Evolutionary conservation across 2,329 filamentous ascomycete species (phyloP), one percentile per base, ranked within the genome.

Genomic region (Trichoderma harzianum): DNA sequence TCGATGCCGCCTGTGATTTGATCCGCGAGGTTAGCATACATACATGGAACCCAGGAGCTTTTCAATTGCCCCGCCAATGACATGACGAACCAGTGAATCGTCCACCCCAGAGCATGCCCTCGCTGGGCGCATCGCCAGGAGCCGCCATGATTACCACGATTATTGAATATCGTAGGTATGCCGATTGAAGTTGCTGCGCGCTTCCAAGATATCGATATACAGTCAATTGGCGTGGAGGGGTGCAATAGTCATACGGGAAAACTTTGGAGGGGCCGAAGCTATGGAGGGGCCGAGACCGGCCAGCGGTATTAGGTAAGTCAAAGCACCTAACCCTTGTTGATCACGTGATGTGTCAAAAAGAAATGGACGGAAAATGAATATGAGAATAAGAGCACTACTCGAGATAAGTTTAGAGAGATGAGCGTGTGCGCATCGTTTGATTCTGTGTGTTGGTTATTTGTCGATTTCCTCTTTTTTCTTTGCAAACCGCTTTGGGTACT

Each of bases 1-100:
- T 97, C 93, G 76, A 95, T 89, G 75, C 88, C 92, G 43, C 76
- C 76, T 78, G 8, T 14, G 21, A 28, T 73, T 73, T 14, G 26
- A 28, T 73, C 24, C 74, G 74, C 57, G 43, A 77, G 66, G 77
- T 80, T 67, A 82, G 79, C 76, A 75, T 74, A 77, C 65, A 47
- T 74, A 77, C 65, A 47, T 16, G 4, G 51, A 4, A 77, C 73
- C 70, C 21, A 39, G 72, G 75, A 76, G 76, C 75, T 76, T 75
- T 68, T 12, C 12, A 74, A 47, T 75, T 68, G 77, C 79, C 57
- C 36, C 36, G 36, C 36, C 36, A 39, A 39, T 39, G 36, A 0
- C 36, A 18, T 39, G 36, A 18, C 36, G 36, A 79, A 87, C 85
- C 84, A 73, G 84, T 86, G 74, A 88, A 88, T 71, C 86, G 83